phyloP scores from a whole-genome alignment of 106 monocot genomes.

The Dioscorea alata region DNA sequence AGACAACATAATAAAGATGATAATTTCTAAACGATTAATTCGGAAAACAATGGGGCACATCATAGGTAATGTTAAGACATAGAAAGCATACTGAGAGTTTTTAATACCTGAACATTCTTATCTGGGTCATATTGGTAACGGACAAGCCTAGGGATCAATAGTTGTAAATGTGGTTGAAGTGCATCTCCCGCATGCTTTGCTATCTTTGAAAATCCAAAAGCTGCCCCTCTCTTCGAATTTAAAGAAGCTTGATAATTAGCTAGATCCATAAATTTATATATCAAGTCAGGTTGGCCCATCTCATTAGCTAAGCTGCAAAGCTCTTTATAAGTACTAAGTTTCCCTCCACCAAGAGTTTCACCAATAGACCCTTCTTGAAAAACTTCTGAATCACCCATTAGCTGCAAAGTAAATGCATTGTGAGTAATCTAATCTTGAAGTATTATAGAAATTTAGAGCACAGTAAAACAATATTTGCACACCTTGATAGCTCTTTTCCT shows the following conservation, averaged over 20 bases:
- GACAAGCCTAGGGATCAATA: conserved; percentile 81
- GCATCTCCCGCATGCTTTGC: conserved; percentile 97
- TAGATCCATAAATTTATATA: conserved; percentile 98
- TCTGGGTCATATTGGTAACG: conserved; percentile 98
- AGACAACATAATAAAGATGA: no score
- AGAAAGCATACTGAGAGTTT: not conserved
- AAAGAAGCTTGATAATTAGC: conserved; percentile 96
- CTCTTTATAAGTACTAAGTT: conserved; percentile 95
- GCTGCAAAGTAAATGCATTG: conserved; percentile 19
- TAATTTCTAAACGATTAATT: no score
- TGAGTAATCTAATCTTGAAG: not conserved
- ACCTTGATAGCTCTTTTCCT: conserved; percentile 95
- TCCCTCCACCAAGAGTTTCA: conserved; percentile 72
- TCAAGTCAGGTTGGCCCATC: conserved; percentile 97
- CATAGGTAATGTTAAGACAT: no score
- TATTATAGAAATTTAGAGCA: not conserved
- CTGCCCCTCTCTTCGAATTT: conserved; percentile 97
- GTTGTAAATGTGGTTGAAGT: conserved; percentile 70
- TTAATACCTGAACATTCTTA: conserved; percentile 93
- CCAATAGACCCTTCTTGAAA: conserved; percentile 95
- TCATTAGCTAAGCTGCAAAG: conserved; percentile 95
- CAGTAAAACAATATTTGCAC: conserved; percentile 8
- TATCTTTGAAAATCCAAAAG: conserved; percentile 97
- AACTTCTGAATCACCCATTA: conserved; percentile 90
- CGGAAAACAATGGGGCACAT: no score